Evolutionary conservation across 345 rosid genomes (phyloP), one percentile per base, ranked within the genome.

Genomic region (Litchi chinensis): DNA sequence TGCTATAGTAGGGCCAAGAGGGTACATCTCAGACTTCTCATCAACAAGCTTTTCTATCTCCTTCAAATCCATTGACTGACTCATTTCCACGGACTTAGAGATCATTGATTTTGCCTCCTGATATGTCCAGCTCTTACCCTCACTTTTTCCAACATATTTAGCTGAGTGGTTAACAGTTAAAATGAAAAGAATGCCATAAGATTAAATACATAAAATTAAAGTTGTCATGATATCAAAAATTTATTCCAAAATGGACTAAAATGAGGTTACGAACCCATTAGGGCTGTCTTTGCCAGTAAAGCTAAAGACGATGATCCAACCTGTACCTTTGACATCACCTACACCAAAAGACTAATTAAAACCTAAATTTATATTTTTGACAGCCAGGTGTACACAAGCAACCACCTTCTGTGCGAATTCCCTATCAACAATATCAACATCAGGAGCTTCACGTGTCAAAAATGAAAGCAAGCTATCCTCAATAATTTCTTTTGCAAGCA

Each of bases 141-240:
- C 97, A 83, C 95, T 88, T 82, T 95, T 95, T 72, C 97, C 95
- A 76, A 92, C 97, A 87, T 92, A 93, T 83, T 91, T 95, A 70
- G 95, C 98, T 95, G 88, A 60, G 50, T 48, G 77, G 82, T 81
- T 80, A 63, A 69, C 74, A 84, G 69, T 46, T 43, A 65, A 77
- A 65, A 79, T 65, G 71, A 71, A 63, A 65, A 75, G 16, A 60
- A 60, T 21, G 28, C 10, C 74, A 83, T 48, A 73, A 75, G 40
- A 73, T 71, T 77, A 68, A 67, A 68, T 77, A 71, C 57, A 70
- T 8, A 80, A 56, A 62, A 70, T 13, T 41, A 39, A 70, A 69
- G 74, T 75, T 41, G 71, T 44, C 59, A 39, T 59, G 22, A 74
- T 41, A 40, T 32, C 52, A 66, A 76, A 15, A n/a, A 70, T 65